Evolutionary conservation across 306 rosid species (phyloP).

Genomic region (Carpinus fangiana): DNA sequence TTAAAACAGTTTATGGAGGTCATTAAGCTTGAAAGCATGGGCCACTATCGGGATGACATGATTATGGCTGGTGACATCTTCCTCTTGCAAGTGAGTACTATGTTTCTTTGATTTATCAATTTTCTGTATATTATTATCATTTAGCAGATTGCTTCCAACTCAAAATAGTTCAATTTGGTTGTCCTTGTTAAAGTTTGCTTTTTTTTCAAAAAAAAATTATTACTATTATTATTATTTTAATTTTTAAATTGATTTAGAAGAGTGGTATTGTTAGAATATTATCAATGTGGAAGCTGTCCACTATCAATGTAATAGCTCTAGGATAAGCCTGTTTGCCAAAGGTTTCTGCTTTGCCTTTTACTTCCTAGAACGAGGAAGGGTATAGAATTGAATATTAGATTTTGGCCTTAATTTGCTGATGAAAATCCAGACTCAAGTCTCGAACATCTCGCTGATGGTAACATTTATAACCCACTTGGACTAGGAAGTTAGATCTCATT

Average conservation of each 20-base stretch:
- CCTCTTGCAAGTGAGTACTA: slow-evolving; percentile 85
- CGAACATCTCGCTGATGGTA: slow-evolving; percentile 4
- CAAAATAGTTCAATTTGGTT: background rate
- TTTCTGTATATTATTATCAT: slow-evolving; percentile 1
- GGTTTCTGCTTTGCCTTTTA: background rate
- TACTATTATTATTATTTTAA: too few relatives aligned
- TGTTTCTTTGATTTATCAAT: slow-evolving; percentile 6
- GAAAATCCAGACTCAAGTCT: background rate
- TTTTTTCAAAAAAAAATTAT: too few relatives aligned
- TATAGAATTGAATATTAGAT: background rate
- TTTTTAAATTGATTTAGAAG: background rate
- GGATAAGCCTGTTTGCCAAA: background rate
- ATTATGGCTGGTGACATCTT: slow-evolving; percentile 84
- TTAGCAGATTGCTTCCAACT: background rate
- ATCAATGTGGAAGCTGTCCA: background rate
- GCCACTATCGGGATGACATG: slow-evolving; percentile 90
- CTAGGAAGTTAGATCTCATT: background rate
- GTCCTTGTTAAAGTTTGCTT: background rate
- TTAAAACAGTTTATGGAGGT: slow-evolving; percentile 90
- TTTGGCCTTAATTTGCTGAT: background rate
- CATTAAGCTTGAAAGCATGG: slow-evolving; percentile 89
- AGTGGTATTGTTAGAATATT: background rate
- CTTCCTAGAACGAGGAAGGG: slow-evolving; percentile 5
- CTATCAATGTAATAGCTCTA: background rate
- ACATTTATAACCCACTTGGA: background rate